These are phyloP conservation scores for Trichoderma brevicompactum DNA, from an alignment of 2,329 filamentous ascomycete species.

Conservation along the genomic window DNA sequence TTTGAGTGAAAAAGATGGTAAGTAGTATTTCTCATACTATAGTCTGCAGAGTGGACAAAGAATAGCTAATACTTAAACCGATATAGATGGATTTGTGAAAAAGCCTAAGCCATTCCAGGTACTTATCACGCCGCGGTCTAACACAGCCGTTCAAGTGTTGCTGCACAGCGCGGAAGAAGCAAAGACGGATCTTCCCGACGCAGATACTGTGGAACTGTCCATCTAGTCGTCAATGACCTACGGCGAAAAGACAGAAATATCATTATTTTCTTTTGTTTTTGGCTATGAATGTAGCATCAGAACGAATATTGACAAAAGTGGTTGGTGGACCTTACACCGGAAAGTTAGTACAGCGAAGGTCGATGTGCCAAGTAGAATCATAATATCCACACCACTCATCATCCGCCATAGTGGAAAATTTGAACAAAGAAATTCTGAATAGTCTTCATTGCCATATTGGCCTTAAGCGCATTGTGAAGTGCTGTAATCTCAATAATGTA, in stretches of 20 bases:
- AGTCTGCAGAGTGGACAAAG: neutral
- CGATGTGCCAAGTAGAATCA: too few species aligned
- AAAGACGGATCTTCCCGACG: slow-evolving; percentile 22
- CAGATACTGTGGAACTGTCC: slow-evolving; percentile 57
- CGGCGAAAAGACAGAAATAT: neutral
- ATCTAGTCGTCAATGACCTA: neutral
- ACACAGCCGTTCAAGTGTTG: neutral
- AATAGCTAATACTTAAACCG: neutral
- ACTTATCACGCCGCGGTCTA: slow-evolving; percentile 14
- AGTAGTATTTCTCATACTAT: neutral
- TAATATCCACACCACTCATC: too few species aligned
- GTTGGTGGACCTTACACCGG: too few species aligned
- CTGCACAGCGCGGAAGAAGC: slow-evolving; percentile 5
- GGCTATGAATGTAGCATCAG: too few species aligned
- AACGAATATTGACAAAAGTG: too few species aligned
- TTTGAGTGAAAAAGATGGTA: slow-evolving; percentile 3
- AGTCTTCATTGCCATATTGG: too few species aligned
- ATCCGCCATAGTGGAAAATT: too few species aligned
- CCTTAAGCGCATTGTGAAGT: too few species aligned
- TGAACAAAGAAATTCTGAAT: too few species aligned
- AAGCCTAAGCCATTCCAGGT: slow-evolving; percentile 14
- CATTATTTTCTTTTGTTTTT: too few species aligned
- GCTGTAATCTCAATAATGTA: too few species aligned
- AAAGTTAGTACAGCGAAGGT: too few species aligned
- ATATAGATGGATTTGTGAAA: neutral